Evolutionary conservation across 257 asterid genomes (phyloP).

Genomic region (Ocimum tenuiflorum): DNA sequence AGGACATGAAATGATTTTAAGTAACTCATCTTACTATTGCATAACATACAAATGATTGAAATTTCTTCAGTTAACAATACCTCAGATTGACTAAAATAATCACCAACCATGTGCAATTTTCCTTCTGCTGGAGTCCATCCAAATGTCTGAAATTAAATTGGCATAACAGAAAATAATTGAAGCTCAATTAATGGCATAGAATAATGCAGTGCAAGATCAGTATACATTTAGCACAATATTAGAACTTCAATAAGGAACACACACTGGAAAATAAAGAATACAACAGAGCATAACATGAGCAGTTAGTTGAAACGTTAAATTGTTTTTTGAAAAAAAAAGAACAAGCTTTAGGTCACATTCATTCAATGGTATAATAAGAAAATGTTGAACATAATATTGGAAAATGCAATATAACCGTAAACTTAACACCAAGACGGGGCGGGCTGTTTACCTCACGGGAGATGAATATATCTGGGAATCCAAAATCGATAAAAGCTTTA

Average conservation of each 20-base stretch:
- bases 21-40: neutral
- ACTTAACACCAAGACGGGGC: neutral
- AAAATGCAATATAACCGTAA: neutral
- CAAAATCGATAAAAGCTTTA: slow-evolving; percentile 79
- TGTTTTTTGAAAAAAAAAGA: no score
- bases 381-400: neutral
- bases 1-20: neutral
- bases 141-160: slow-evolving; percentile 51
- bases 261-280: neutral
- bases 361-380: neutral
- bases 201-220: neutral
- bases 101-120: slow-evolving; percentile 73
- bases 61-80: slow-evolving; percentile 31
- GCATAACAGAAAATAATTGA: slow-evolving; percentile 6
- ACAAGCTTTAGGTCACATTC: neutral
- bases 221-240: neutral
- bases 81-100: slow-evolving; percentile 75
- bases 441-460: slow-evolving; percentile 81
- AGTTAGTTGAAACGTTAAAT: neutral
- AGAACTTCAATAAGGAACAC: neutral
- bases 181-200: slow-evolving; percentile 11
- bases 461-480: slow-evolving; percentile 81
- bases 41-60: slow-evolving; percentile 8
- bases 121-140: slow-evolving; percentile 96
- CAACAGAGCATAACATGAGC: neutral